Evolutionary conservation across 257 asterid genomes (phyloP), one percentile per base, ranked within the genome.

Genomic region (Schizonepeta tenuifolia): DNA sequence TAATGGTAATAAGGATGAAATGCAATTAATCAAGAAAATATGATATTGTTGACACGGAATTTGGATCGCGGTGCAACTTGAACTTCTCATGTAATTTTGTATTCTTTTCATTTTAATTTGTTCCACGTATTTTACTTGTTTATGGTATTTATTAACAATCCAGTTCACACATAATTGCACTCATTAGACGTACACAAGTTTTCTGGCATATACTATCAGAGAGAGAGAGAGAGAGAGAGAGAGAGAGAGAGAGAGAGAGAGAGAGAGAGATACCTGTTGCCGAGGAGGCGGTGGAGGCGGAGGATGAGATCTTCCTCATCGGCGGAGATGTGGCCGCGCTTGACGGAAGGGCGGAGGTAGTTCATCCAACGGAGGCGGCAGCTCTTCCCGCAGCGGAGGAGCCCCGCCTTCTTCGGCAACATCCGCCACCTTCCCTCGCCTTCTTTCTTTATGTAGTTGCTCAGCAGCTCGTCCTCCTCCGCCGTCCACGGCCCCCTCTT

Each of bases 331-430:
- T 78, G 96, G 38, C 97, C 98, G 47, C 98, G 83, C 81, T 92
- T 92, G 80, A 92, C 74, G 79, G 87, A 89, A 2, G 98, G 98
- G 40, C 97, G 98, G 74, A 92, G 97, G 65, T 90, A 92, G 50
- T 92, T 92, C 18, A 93, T 92, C 97, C 98, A 92, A 9, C 98
- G 89, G 67, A 92, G 97, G 26, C 97, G 89, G 69, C 96, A 92
- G 74, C 98, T 92, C 89, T 92, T 90, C 56, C 98, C 98, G 17
- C 98, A 92, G 3, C 98, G 98, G 70, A 88, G 84, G n/a, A 92
- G 90, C 1, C 98, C 98, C 22, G 98, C 98, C 33, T 87, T 88
- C 79, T 92, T 92, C 1, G 98, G 98, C 15, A 92, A 85, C 7
- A 93, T 88, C 53, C 97, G 84, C 97, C 98, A 92, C 70, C 98